These are phyloP conservation scores for Rutstroemia sp. DNA, from an alignment of 2,329 filamentous ascomycete genomes.

Conservation along the genomic window DNA sequence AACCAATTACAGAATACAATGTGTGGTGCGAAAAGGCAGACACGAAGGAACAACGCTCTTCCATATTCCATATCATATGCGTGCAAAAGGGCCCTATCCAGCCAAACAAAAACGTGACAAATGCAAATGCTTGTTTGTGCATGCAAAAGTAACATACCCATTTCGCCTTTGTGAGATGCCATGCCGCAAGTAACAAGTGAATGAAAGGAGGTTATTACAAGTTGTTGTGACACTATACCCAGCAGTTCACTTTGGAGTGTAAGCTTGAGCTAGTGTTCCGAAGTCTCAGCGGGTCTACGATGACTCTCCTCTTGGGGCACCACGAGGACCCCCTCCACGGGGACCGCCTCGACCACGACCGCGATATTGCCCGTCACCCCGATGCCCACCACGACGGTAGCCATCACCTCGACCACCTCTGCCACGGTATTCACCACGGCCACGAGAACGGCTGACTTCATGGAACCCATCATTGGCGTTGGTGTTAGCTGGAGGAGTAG, in stretches of 20 bases:
- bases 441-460: constrained; percentile 53
- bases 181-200: constrained; percentile 10
- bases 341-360: constrained; percentile 23
- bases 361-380: constrained; percentile 33
- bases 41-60: neutral
- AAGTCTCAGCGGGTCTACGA: constrained; percentile 1
- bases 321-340: constrained; percentile 18
- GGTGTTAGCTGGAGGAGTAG: constrained; percentile 32
- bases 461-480: constrained; percentile 63
- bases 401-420: constrained; percentile 39
- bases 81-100: constrained; percentile 4
- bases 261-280: neutral
- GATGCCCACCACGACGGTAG: constrained; percentile 35
- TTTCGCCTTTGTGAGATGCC: constrained; percentile 11
- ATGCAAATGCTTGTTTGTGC: constrained; percentile 10
- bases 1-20: constrained; percentile 4
- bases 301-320: constrained; percentile 15
- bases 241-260: neutral
- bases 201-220: constrained; percentile 10
- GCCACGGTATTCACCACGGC: constrained; percentile 38
- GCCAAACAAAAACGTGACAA: constrained; percentile 9
- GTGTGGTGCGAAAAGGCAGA: constrained; percentile 3
- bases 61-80: constrained; percentile 7
- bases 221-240: neutral
- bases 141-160: constrained; percentile 11